These are phyloP conservation scores for Spinellus fusiger DNA, from an alignment of 192 early-diverging fungal genomes.

Conservation along the genomic window DNA sequence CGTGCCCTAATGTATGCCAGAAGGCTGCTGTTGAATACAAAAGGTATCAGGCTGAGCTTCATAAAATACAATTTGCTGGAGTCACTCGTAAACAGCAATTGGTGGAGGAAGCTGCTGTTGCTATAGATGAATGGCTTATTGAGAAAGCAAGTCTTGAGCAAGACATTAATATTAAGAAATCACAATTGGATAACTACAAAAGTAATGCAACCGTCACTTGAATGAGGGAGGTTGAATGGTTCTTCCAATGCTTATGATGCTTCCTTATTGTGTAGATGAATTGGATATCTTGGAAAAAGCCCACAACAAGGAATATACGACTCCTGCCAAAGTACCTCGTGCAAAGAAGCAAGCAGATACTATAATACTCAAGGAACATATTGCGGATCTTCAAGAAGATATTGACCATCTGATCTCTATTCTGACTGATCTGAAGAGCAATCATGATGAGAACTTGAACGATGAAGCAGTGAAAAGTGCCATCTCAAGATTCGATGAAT, in stretches of 20 bases:
- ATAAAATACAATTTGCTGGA: slow-evolving; percentile 9
- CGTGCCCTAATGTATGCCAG: slow-evolving; percentile 75
- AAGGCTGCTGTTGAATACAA: slow-evolving; percentile 48
- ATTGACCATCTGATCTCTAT: slow-evolving; percentile 30
- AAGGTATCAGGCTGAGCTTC: slow-evolving; percentile 25
- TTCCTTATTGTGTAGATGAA: background rate
- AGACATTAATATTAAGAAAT: slow-evolving; percentile 23
- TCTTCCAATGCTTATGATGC: background rate
- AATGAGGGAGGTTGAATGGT: background rate
- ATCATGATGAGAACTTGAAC: slow-evolving; percentile 70
- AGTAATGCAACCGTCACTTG: background rate
- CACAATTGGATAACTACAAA: slow-evolving; percentile 18
- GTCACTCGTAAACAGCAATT: slow-evolving; percentile 10
- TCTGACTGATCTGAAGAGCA: slow-evolving; percentile 45
- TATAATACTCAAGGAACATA: slow-evolving; percentile 8
- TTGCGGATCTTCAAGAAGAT: slow-evolving; percentile 26
- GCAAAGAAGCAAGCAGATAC: slow-evolving; percentile 17
- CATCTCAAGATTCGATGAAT: slow-evolving; percentile 56
- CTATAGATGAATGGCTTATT: slow-evolving; percentile 2
- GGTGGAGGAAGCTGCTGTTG: slow-evolving; percentile 12
- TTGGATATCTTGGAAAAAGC: background rate
- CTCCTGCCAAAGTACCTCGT: slow-evolving; percentile 5
- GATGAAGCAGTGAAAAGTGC: slow-evolving; percentile 63
- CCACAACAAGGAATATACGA: slow-evolving; percentile 20
- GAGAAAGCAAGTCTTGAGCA: slow-evolving; percentile 21